phyloP scores from a whole-genome alignment of 331 rosid species.

The Quercus lobata region DNA sequence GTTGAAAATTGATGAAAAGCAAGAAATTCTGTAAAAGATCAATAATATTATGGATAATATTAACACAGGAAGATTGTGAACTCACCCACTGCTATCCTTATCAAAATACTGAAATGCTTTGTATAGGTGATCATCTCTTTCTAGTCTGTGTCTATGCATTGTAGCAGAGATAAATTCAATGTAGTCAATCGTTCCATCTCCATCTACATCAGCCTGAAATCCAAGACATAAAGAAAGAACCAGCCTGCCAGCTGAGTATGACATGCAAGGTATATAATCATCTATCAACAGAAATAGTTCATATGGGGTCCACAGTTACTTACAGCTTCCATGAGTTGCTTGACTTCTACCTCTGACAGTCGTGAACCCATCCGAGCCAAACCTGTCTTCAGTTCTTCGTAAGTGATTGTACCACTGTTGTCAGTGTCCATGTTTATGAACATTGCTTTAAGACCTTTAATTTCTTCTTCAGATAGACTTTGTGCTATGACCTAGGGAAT shows the following conservation, averaged over 20 bases:
- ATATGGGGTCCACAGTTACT: slow-evolving; percentile 27
- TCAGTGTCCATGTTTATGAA: slow-evolving; percentile 93
- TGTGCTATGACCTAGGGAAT: slow-evolving; percentile 76
- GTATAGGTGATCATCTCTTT: slow-evolving; percentile 84
- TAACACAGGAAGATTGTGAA: slow-evolving; percentile 5
- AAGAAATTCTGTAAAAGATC: not conserved
- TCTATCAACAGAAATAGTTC: slow-evolving; percentile 7
- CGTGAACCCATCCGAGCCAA: slow-evolving; percentile 85
- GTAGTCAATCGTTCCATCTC: slow-evolving; percentile 91
- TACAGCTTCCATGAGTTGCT: slow-evolving; percentile 98
- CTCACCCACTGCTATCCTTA: slow-evolving; percentile 91
- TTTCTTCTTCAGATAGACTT: slow-evolving; percentile 91
- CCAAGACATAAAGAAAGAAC: slow-evolving; percentile 4
- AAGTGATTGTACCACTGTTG: slow-evolving; percentile 86
- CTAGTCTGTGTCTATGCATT: slow-evolving; percentile 92
- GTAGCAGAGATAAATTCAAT: slow-evolving; percentile 94
- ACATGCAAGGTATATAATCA: not conserved
- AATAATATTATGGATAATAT: not conserved
- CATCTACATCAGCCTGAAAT: slow-evolving; percentile 94
- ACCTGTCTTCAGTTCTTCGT: slow-evolving; percentile 88
- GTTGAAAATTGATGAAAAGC: not conserved
- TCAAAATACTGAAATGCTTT: slow-evolving; percentile 95
- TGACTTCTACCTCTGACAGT: slow-evolving; percentile 83
- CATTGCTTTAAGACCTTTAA: slow-evolving; percentile 94
- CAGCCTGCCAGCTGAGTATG: slow-evolving; percentile 12